These are phyloP conservation scores for Saprolegnia diclina DNA, from an alignment of 352 stramenopile species.

Conservation along the genomic window DNA sequence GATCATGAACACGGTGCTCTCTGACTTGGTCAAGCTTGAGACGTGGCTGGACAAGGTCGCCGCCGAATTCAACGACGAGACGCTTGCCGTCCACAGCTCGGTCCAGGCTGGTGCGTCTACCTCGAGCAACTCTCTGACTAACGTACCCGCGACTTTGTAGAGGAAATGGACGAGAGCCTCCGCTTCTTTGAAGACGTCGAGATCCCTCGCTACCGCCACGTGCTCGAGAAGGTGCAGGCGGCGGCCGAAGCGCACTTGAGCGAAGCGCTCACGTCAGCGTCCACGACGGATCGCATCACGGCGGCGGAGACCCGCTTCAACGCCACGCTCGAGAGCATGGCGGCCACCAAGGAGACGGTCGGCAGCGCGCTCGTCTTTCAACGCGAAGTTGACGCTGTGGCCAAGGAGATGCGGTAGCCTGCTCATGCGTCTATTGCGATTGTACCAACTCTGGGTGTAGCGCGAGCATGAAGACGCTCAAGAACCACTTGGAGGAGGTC, in stretches of 20 bases:
- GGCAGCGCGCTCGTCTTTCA: slow-evolving; percentile 53
- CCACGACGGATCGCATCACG: slow-evolving; percentile 64
- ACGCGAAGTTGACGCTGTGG: slow-evolving; percentile 68
- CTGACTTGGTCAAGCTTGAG: slow-evolving; percentile 81
- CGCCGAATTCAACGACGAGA: slow-evolving; percentile 35
- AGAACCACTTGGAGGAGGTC: slow-evolving; percentile 86
- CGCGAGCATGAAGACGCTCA: slow-evolving; percentile 77
- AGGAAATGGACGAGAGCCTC: slow-evolving; percentile 81
- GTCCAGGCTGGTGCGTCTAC: slow-evolving; percentile 6
- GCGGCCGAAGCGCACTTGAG: slow-evolving; percentile 57
- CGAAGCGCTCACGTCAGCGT: slow-evolving; percentile 61
- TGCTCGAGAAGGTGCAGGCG: slow-evolving; percentile 58
- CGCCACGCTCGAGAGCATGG: slow-evolving; percentile 58
- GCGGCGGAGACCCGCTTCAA: slow-evolving; percentile 70
- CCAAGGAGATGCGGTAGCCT: slow-evolving; percentile 57
- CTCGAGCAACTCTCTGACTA: neutral
- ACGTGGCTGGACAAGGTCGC: slow-evolving; percentile 70
- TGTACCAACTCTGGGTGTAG: slow-evolving; percentile 34
- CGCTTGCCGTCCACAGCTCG: slow-evolving; percentile 1
- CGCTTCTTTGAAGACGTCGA: slow-evolving; percentile 79
- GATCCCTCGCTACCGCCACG: slow-evolving; percentile 74
- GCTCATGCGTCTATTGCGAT: slow-evolving; percentile 19
- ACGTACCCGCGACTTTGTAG: slow-evolving; percentile 29
- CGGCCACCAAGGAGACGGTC: slow-evolving; percentile 52
- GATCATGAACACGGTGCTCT: slow-evolving; percentile 73